Conservation (phyloP, 129 eudicot genomes). For the sunflower (Helianthus annuus) region DNA sequence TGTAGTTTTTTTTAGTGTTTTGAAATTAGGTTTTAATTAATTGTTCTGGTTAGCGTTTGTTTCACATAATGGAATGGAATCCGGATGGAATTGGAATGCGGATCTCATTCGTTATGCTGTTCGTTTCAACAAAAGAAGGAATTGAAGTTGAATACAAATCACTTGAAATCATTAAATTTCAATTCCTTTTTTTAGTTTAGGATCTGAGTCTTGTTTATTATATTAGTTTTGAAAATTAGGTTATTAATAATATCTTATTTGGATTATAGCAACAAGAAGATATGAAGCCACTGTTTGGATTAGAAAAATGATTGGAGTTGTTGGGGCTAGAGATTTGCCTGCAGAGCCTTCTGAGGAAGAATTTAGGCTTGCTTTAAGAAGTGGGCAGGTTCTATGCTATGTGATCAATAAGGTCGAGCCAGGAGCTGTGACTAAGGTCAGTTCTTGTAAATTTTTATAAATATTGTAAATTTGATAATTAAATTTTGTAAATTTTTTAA, state of each 20-base stretch:
- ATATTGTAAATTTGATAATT: too few species aligned
- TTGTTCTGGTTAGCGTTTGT: not conserved
- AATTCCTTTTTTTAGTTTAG: too few species aligned
- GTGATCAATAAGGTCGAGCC: slow-evolving; percentile 81
- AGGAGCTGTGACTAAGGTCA: slow-evolving; percentile 88
- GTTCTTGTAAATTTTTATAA: not conserved
- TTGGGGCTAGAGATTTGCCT: slow-evolving; percentile 87
- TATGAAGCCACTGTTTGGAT: slow-evolving; percentile 92
- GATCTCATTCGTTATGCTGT: too few species aligned
- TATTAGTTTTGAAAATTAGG: not conserved
- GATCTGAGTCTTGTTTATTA: not conserved
- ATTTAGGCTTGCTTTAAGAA: slow-evolving; percentile 84
- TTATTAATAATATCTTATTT: not conserved
- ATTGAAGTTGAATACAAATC: too few species aligned
- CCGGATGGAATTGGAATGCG: too few species aligned
- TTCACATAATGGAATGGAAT: too few species aligned
- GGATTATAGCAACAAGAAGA: slow-evolving; percentile 68
- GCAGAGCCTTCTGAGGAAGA: slow-evolving; percentile 98
- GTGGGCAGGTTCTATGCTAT: slow-evolving; percentile 83
- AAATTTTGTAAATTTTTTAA: not conserved
- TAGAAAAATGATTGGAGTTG: slow-evolving; percentile 85
- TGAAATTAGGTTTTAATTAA: not conserved
- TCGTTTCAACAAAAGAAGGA: too few species aligned
- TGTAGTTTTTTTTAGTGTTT: not conserved
- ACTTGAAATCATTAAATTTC: too few species aligned